These are phyloP conservation scores for Pterocarpus macrocarpus DNA, from an alignment of 306 rosid genomes.

Conservation along the genomic window DNA sequence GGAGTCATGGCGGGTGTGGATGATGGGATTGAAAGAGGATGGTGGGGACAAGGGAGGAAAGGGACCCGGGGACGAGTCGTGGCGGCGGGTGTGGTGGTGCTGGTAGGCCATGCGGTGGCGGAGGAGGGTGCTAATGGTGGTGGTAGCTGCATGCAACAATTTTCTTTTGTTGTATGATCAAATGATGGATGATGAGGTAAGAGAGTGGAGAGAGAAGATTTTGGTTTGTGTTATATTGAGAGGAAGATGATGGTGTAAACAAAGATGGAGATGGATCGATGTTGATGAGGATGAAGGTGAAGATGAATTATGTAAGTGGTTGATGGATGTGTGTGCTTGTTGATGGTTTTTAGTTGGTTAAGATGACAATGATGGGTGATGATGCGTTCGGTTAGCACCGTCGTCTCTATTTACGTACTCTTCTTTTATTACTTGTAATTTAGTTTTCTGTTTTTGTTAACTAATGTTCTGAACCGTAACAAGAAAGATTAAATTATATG, in stretches of 20 bases:
- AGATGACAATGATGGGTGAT: slow-evolving; percentile 5
- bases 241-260: slow-evolving; percentile 20
- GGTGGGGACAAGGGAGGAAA: slow-evolving; percentile 37
- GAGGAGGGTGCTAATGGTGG: neutral
- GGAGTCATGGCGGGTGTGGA: slow-evolving; percentile 72
- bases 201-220: neutral
- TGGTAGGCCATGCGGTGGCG: slow-evolving; percentile 39
- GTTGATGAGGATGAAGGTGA: no score
- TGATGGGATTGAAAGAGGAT: neutral
- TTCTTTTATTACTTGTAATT: neutral
- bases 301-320: no score
- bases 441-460: no score
- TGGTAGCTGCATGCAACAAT: neutral
- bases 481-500: no score
- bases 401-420: neutral
- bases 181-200: slow-evolving; percentile 34
- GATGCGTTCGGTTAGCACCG: slow-evolving; percentile 17
- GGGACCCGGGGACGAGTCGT: slow-evolving; percentile 15
- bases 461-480: no score
- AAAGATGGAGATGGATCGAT: no score
- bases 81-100: slow-evolving; percentile 34
- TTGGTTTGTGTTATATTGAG: no score
- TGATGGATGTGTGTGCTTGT: neutral
- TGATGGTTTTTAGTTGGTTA: neutral
- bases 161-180: neutral